Percentiles rank a stretch among this genome's conserved stretches.
Evolutionary conservation across 2,329 filamentous ascomycete species (phyloP).

Genomic region (Blastomyces silverae): DNA sequence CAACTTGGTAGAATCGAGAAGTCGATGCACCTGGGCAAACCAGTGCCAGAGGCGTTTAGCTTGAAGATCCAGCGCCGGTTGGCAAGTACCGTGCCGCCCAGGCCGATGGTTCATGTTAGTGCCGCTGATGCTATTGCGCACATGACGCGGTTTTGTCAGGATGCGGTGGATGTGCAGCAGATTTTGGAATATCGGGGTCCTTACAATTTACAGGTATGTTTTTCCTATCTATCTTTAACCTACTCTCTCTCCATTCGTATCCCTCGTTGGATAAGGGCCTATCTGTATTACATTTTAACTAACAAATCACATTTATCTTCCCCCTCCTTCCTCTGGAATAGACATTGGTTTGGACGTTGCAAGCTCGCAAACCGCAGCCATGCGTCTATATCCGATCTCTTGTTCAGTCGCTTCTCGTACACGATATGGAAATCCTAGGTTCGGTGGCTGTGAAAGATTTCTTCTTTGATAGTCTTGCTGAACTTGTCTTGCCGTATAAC

Average conservation of each 20-base stretch:
- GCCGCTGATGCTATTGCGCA: conserved; percentile 65
- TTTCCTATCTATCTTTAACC: conserved; percentile 14
- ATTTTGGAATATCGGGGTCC: conserved; percentile 62
- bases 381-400: conserved; percentile 76
- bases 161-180: conserved; percentile 62
- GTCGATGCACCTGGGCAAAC: conserved; percentile 56
- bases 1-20: conserved; percentile 52
- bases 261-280: background rate
- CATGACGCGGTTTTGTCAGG: conserved; percentile 62
- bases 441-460: conserved; percentile 64
- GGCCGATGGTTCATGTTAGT: conserved; percentile 73
- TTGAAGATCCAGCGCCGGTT: conserved; percentile 84
- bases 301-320: background rate
- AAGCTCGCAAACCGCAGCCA: conserved; percentile 69
- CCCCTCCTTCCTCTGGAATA: background rate
- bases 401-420: conserved; percentile 67
- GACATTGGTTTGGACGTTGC: conserved; percentile 17
- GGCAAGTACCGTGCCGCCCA: conserved; percentile 86
- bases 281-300: background rate
- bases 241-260: conserved; percentile 1
- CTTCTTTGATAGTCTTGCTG: conserved; percentile 72
- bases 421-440: conserved; percentile 62
- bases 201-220: conserved; percentile 60
- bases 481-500: conserved; percentile 66
- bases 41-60: conserved; percentile 75